phyloP scores from a whole-genome alignment of 345 rosid species.

The Geranium brycei region DNA sequence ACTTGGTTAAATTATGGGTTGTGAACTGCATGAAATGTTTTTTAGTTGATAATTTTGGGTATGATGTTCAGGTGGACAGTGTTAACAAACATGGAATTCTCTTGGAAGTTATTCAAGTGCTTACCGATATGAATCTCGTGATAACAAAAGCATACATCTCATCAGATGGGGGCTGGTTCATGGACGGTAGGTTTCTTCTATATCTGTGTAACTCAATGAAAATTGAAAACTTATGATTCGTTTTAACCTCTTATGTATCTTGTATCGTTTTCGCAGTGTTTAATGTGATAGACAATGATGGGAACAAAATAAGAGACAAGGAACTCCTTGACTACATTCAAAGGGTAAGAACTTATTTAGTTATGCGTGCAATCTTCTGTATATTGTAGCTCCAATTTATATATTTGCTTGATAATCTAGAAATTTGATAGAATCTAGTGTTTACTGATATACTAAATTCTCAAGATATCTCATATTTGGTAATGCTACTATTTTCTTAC shows the following conservation, averaged over 20 bases:
- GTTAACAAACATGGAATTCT: conserved; percentile 76
- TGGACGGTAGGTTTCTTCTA: conserved; percentile 49
- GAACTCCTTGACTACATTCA: conserved; percentile 46
- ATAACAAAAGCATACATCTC: conserved; percentile 82
- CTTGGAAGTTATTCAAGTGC: conserved; percentile 80
- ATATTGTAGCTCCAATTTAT: not conserved
- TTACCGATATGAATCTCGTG: conserved; percentile 67
- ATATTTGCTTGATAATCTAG: too few relatives aligned
- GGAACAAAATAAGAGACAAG: conserved; percentile 61
- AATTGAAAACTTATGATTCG: not conserved
- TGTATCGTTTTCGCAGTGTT: conserved; percentile 42
- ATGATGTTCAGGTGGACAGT: conserved; percentile 53
- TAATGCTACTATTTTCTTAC: conserved; percentile 6
- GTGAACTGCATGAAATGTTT: not conserved
- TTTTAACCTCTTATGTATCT: conserved; percentile 5
- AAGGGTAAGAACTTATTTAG: conserved; percentile 31
- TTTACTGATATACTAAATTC: not conserved
- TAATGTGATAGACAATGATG: conserved; percentile 56
- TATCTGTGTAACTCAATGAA: conserved; percentile 1
- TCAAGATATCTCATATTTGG: not conserved
- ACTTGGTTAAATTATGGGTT: not conserved
- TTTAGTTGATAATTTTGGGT: not conserved
- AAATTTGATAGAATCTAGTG: too few relatives aligned
- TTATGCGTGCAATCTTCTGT: too few relatives aligned
- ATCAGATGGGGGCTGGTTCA: conserved; percentile 91